Base-by-base conservation (phyloP, 129 eudicot species). In the Oenanthe sinensis region DNA sequence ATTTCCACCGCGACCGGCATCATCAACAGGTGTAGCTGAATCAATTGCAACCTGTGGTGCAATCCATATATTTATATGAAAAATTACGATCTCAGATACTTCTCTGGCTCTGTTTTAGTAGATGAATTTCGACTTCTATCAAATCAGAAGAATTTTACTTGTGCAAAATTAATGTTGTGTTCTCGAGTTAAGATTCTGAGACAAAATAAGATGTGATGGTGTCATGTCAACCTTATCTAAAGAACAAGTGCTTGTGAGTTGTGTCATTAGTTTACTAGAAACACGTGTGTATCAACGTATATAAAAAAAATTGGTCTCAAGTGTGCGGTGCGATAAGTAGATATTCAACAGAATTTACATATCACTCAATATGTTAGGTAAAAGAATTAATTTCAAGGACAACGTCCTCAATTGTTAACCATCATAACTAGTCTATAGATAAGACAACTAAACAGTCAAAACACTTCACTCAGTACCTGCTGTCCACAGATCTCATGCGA, bases 401-500 rank as follows among this genome's bases (percentile, higher is more conserved):
- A 1, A 60, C 2, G 33, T 11, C 16, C 14, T 30, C 22, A 30
- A 67, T 26, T n/a, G 33, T 8, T 67, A 67, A 30, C 13, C 75
- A 71, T 71, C 8, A 37, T 42, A 39, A 39, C 6, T 39, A 39
- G 42, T 39, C 42, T 11, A 9, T 70, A 70, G n/a, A 40, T 20
- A 37, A 37, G 47, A 37, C 33, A 71, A 22, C 48, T 6, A 39
- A 70, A 22, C 6, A 11, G 75, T 71, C 12, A n/a, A 71, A 71
- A 71, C 17, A 70, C 71, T 72, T 40, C 54, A 72, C 39, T 26
- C 26, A 26, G 39, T 84, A 96, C 99, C 99, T 85, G 91, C 78
- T 96, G 99, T 65, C 99, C 97, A 81, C 96, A 96, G 73, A 96
- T 96, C 83, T 96, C 99, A 87, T 96, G 99, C 39, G 97, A 82